A percentile compares a stretch with the other conserved stretches of the same genome.
Evolutionary conservation across 192 early-diverging fungal genomes (phyloP).

Genomic region (Allomyces macrogynus): DNA sequence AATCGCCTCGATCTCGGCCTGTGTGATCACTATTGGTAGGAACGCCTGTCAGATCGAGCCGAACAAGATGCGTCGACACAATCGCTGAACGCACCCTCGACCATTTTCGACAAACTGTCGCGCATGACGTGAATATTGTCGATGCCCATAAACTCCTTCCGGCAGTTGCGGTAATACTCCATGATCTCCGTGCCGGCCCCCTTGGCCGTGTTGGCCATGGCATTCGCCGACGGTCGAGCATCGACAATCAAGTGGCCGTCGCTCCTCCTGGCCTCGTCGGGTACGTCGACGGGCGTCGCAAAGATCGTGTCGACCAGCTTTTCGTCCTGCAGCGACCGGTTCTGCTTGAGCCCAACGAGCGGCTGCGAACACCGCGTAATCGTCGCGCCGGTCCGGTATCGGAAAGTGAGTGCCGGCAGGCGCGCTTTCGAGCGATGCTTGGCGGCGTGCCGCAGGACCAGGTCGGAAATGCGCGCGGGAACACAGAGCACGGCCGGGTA

Average conservation of each 20-base stretch:
- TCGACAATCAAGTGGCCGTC: conserved; percentile 70
- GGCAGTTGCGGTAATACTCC: conserved; percentile 77
- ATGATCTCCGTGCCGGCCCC: conserved; percentile 89
- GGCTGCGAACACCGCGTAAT: conserved; percentile 91
- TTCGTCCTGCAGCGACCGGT: conserved; percentile 90
- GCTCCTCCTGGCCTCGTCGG: conserved; percentile 29
- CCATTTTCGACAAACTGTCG: conserved; percentile 60
- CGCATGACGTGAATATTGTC: conserved; percentile 98
- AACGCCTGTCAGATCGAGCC: not conserved
- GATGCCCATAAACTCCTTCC: conserved; percentile 73
- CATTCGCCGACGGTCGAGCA: conserved; percentile 85
- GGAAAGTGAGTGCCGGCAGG: conserved; percentile 73
- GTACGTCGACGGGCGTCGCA: conserved; percentile 23
- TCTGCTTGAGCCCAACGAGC: conserved; percentile 85
- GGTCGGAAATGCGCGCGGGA: conserved; percentile 74
- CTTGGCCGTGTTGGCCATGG: conserved; percentile 71
- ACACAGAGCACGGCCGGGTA: conserved; percentile 70
- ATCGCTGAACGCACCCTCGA: conserved; percentile 54
- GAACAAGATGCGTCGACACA: not conserved
- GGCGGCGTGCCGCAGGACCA: conserved; percentile 63
- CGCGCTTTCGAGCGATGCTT: conserved; percentile 77
- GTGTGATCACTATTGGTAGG: conserved; percentile 25
- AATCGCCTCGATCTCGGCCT: conserved; percentile 18
- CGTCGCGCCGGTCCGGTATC: conserved; percentile 68
- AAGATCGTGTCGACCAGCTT: conserved; percentile 87